These are phyloP conservation scores for Oryza nivara DNA, from an alignment of 176 grass and related monocot genomes.

Conservation along the genomic window DNA sequence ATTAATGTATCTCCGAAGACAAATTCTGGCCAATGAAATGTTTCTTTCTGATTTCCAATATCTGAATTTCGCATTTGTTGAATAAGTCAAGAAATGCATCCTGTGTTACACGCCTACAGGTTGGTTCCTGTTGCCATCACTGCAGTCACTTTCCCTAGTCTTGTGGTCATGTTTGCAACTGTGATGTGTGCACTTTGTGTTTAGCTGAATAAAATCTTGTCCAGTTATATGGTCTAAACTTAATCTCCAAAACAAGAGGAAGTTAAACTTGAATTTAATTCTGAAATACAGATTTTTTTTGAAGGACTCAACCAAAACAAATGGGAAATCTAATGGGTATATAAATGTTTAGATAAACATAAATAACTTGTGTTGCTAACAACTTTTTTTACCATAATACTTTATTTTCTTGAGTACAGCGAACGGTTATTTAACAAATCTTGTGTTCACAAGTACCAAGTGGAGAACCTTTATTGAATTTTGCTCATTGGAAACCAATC, in stretches of 20 bases:
- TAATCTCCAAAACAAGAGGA: background rate
- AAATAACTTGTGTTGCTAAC: no score
- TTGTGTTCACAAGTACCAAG: background rate
- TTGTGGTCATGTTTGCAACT: background rate
- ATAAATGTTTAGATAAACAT: background rate
- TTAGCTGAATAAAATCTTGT: background rate
- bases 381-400: no score
- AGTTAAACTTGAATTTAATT: background rate
- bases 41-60: background rate
- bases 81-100: slow-evolving; percentile 9
- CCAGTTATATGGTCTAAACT: slow-evolving; percentile 6
- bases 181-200: slow-evolving; percentile 7
- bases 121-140: background rate
- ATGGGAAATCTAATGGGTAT: background rate
- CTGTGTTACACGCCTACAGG: background rate
- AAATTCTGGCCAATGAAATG: slow-evolving; percentile 21
- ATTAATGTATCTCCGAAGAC: background rate
- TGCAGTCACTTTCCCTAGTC: background rate
- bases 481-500: background rate
- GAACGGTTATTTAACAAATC: background rate
- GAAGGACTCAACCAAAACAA: no score
- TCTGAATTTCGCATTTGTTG: background rate
- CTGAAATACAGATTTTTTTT: no score
- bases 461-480: background rate
- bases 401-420: no score